These are phyloP conservation scores for Leishmania tropica DNA, from an alignment of 208 protist species.

Conservation along the genomic window DNA sequence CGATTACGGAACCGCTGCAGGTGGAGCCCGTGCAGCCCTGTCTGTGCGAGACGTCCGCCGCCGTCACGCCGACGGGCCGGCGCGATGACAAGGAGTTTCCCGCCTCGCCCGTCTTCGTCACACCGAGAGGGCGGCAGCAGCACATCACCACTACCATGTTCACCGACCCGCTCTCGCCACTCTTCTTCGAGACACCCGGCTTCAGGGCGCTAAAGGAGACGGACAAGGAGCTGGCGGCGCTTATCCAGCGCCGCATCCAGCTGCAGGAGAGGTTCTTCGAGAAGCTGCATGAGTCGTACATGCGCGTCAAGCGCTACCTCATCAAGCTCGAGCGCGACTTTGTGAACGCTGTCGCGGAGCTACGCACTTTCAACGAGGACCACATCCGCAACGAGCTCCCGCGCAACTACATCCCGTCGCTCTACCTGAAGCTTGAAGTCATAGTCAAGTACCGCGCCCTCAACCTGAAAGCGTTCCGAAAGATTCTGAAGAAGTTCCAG, in stretches of 20 bases:
- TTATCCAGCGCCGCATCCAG: conserved; percentile 34
- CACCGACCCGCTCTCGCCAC: conserved; percentile 20
- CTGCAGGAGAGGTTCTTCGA: conserved; percentile 68
- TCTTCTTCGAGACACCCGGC: conserved; percentile 18
- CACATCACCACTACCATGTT: conserved; percentile 13
- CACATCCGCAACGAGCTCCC: conserved; percentile 49
- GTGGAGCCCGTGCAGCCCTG: not conserved
- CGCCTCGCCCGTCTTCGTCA: not conserved
- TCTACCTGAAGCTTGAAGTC: conserved; percentile 69
- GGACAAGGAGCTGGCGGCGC: conserved; percentile 25
- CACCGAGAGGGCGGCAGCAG: not conserved
- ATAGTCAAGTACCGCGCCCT: conserved; percentile 73
- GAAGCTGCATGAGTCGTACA: conserved; percentile 60
- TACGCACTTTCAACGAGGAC: conserved; percentile 58
- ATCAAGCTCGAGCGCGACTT: conserved; percentile 53
- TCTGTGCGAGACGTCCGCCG: conserved; percentile 5
- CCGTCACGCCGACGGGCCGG: conserved; percentile 18
- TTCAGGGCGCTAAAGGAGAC: conserved; percentile 21
- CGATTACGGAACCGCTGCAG: not conserved
- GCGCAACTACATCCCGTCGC: conserved; percentile 54
- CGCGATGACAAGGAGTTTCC: not conserved
- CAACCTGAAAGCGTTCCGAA: conserved; percentile 76
- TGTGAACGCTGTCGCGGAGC: conserved; percentile 32
- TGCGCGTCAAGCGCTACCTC: conserved; percentile 63
- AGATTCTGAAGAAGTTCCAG: conserved; percentile 83